A percentile compares a stretch with the other conserved stretches of the same genome.
Conservation (phyloP, 306 rosid species). For the Fagus sylvatica region DNA sequence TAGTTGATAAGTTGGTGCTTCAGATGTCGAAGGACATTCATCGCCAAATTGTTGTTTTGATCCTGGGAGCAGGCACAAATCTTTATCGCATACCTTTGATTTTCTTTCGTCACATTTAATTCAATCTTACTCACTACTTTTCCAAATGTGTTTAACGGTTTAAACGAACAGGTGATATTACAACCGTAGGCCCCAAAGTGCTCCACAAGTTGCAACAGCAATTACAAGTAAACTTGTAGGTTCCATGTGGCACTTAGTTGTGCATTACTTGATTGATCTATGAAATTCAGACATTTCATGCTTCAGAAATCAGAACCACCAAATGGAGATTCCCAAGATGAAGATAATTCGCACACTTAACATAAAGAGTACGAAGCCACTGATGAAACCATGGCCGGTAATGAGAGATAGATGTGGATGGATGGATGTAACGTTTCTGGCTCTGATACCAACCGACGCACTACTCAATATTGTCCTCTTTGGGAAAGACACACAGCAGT, state of each 20-base stretch:
- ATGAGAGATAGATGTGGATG: not conserved
- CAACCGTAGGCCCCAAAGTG: slow-evolving; percentile 29
- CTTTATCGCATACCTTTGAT: not conserved
- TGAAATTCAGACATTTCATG: not conserved
- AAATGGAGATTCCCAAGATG: not conserved
- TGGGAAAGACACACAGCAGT: too few species aligned
- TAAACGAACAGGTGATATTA: slow-evolving; percentile 23
- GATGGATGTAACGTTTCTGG: too few species aligned
- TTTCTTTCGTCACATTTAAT: not conserved
- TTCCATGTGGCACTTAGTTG: not conserved
- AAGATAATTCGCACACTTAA: not conserved
- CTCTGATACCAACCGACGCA: too few species aligned
- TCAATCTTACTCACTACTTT: not conserved
- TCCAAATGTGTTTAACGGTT: too few species aligned
- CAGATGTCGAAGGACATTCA: slow-evolving; percentile 18
- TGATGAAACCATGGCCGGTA: not conserved
- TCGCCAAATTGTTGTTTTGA: slow-evolving; percentile 22
- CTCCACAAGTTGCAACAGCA: slow-evolving; percentile 10
- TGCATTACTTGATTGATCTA: not conserved
- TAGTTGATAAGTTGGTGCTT: slow-evolving; percentile 24
- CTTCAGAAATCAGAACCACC: not conserved
- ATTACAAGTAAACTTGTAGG: slow-evolving; percentile 5
- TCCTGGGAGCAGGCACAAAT: slow-evolving; percentile 31
- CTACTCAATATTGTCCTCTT: too few species aligned
- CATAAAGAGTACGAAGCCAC: not conserved